A percentile compares a stretch with the other conserved stretches of the same genome.
phyloP scores from a whole-genome alignment of 345 rosid genomes.

The Eucalyptus tenuipes region DNA sequence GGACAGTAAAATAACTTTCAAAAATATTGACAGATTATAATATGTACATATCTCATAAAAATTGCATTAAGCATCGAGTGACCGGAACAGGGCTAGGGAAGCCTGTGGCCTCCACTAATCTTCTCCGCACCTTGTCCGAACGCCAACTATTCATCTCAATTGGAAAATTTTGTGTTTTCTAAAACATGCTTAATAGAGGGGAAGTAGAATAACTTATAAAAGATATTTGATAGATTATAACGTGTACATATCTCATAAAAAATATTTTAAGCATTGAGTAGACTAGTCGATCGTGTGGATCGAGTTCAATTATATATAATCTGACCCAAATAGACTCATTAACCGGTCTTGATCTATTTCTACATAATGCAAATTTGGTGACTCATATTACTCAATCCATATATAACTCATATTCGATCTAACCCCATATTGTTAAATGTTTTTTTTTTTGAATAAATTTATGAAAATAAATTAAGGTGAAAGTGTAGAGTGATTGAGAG shows the following conservation, averaged over 20 bases:
- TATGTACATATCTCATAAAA: not conserved
- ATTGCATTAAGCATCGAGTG: not conserved
- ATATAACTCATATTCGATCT: fast-evolving
- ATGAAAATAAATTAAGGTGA: not conserved
- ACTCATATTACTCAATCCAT: fast-evolving
- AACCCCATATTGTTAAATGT: fast-evolving
- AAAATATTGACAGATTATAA: not conserved
- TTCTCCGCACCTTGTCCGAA: not conserved
- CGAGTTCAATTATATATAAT: fast-evolving
- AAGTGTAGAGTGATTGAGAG: not conserved
- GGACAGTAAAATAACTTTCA: not conserved
- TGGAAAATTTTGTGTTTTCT: not conserved
- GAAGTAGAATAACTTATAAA: not conserved
- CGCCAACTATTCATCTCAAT: not conserved
- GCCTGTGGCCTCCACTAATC: not conserved
- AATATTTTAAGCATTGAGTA: fast-evolving
- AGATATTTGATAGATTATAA: too few relatives aligned
- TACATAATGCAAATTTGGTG: fast-evolving
- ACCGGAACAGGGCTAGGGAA: not conserved
- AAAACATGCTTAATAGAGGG: not conserved
- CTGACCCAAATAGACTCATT: too few relatives aligned
- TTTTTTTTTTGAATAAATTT: fast-evolving
- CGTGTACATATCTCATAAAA: not conserved
- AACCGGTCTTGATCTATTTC: fast-evolving
- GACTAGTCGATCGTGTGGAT: fast-evolving